These are phyloP conservation scores for Fraxinus platypoda DNA, from an alignment of 305 asterid genomes.

Conservation along the genomic window DNA sequence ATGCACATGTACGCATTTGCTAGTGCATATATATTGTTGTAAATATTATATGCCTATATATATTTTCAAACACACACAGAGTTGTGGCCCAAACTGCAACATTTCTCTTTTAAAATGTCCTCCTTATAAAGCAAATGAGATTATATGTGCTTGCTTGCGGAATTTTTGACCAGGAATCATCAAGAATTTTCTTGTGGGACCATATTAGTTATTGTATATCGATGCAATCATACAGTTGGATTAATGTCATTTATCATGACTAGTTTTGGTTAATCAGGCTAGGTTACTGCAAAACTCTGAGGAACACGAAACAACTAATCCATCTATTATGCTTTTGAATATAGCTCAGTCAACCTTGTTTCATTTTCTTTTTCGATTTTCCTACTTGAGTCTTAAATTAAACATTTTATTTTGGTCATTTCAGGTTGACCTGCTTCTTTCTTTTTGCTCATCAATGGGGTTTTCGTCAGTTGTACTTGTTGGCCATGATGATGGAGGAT, in stretches of 20 bases:
- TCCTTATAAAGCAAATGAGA: neutral
- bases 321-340: neutral
- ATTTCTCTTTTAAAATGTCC: neutral
- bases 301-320: neutral
- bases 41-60: neutral
- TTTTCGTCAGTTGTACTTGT: slow-evolving; percentile 84
- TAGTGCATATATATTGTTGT: neutral
- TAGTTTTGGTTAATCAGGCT: neutral
- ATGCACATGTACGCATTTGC: neutral
- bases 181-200: neutral
- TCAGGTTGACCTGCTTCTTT: slow-evolving; percentile 93
- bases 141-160: neutral
- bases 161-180: neutral
- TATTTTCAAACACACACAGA: neutral
- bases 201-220: neutral
- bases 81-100: neutral
- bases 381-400: neutral
- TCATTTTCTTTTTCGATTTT: neutral
- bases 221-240: neutral
- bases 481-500: slow-evolving; percentile 98
- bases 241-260: neutral
- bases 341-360: neutral
- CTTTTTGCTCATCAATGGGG: slow-evolving; percentile 78
- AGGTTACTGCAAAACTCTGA: neutral
- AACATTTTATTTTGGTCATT: slow-evolving; percentile 9